These are phyloP conservation scores for Xanthoceras sorbifolium DNA, from an alignment of 345 rosid genomes.

Conservation along the genomic window DNA sequence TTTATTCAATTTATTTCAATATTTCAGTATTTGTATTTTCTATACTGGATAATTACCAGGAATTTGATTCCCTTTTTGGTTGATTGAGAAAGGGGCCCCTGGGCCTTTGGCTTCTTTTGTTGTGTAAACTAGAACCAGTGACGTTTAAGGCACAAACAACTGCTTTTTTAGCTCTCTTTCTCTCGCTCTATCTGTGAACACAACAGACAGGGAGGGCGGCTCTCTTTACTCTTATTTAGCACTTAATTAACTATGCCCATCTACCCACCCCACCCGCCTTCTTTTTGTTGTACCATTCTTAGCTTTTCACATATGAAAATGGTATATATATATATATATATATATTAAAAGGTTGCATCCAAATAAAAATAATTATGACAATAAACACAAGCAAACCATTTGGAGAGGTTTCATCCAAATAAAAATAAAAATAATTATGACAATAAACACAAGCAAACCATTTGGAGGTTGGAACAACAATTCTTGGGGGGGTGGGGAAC, in stretches of 20 bases:
- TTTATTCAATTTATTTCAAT: too few species aligned
- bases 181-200: not conserved
- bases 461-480: constrained; percentile 15
- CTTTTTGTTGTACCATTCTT: constrained; percentile 1
- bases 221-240: constrained; percentile 15
- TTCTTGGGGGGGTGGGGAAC: constrained; percentile 10
- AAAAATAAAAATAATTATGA: too few species aligned
- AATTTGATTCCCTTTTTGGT: constrained; percentile 1
- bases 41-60: too few species aligned
- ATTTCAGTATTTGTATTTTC: too few species aligned
- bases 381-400: not conserved
- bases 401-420: not conserved
- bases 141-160: constrained; percentile 19
- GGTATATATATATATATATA: too few species aligned
- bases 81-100: not conserved
- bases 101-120: constrained; percentile 11
- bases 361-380: not conserved
- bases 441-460: not conserved
- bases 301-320: not conserved
- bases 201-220: constrained; percentile 11
- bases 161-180: not conserved
- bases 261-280: not conserved
- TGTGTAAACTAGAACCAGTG: not conserved
- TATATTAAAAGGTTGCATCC: not conserved
- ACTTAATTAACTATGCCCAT: constrained; percentile 1